Evolutionary conservation across 257 asterid species (phyloP).

Genomic region (Penstemon newberryi): DNA sequence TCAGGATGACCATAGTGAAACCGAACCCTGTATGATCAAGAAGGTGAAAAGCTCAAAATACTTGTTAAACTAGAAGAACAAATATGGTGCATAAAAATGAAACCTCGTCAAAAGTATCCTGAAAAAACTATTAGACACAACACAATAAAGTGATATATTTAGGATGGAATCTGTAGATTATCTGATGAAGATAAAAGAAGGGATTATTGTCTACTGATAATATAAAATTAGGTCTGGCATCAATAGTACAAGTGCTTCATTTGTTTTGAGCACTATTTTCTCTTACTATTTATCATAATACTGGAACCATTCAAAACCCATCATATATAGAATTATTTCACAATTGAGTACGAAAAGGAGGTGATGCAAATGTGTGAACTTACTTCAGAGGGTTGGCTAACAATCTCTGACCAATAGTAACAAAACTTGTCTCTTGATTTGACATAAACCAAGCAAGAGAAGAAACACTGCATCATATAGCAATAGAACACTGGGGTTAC

Average conservation of each 20-base stretch:
- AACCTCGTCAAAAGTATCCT: not conserved
- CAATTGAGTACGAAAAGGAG: too few relatives aligned
- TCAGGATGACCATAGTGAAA: conserved; percentile 99
- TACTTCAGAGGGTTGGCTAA: conserved; percentile 96
- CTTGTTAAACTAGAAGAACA: conserved; percentile 12
- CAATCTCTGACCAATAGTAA: conserved; percentile 93
- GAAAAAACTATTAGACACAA: not conserved
- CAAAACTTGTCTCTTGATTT: conserved; percentile 96
- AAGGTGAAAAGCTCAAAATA: conserved; percentile 16
- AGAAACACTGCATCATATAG: conserved; percentile 84
- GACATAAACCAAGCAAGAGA: conserved; percentile 99
- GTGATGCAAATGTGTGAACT: conserved; percentile 35
- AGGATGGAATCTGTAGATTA: too few relatives aligned
- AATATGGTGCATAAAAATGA: not conserved
- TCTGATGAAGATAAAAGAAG: too few relatives aligned
- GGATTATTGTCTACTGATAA: too few relatives aligned
- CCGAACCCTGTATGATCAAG: conserved; percentile 70
- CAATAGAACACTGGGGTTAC: conserved; percentile 25
- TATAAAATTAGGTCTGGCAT: not conserved
- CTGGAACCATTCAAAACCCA: too few relatives aligned
- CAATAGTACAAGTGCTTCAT: not conserved
- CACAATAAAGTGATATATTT: too few relatives aligned
- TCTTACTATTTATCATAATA: too few relatives aligned
- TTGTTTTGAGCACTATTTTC: too few relatives aligned
- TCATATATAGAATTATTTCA: too few relatives aligned